Conservation (phyloP, 148 eudicot genomes). For the Heliosperma pusillum region DNA sequence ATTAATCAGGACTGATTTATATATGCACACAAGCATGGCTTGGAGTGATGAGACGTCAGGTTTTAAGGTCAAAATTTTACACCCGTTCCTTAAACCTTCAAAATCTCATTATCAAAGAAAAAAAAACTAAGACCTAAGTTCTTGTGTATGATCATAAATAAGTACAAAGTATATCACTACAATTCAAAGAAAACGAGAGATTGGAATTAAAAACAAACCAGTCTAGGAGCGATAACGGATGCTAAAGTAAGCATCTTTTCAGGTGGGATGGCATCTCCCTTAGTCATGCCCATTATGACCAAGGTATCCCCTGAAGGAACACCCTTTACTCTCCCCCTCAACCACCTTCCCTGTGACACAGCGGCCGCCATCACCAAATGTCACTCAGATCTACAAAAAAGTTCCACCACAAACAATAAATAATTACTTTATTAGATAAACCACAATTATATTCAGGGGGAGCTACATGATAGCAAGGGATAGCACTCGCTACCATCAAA, state of each 20-base stretch:
- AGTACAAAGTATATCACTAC: background rate
- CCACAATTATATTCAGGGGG: background rate
- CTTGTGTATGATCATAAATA: background rate
- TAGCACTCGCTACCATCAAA: no score
- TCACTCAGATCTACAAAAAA: conserved; percentile 27
- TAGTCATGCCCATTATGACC: conserved; percentile 71
- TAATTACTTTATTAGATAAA: background rate
- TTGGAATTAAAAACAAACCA: conserved; percentile 41
- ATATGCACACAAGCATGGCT: background rate
- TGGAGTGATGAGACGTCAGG: background rate
- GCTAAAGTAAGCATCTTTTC: conserved; percentile 86
- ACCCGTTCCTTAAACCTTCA: background rate
- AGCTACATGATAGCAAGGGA: no score
- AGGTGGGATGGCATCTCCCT: conserved; percentile 61
- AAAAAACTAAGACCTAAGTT: background rate
- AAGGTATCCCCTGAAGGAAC: conserved; percentile 90
- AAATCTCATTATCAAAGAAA: background rate
- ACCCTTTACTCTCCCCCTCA: conserved; percentile 87
- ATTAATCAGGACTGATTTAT: background rate
- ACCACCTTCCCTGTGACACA: conserved; percentile 58
- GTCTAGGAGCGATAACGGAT: conserved; percentile 73
- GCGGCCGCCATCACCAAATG: conserved; percentile 61
- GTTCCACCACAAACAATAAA: background rate
- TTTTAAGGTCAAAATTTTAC: background rate
- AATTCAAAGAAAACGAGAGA: background rate